Evolutionary conservation across 106 monocot genomes (phyloP).

Genomic region (Amphibolis antarctica): DNA sequence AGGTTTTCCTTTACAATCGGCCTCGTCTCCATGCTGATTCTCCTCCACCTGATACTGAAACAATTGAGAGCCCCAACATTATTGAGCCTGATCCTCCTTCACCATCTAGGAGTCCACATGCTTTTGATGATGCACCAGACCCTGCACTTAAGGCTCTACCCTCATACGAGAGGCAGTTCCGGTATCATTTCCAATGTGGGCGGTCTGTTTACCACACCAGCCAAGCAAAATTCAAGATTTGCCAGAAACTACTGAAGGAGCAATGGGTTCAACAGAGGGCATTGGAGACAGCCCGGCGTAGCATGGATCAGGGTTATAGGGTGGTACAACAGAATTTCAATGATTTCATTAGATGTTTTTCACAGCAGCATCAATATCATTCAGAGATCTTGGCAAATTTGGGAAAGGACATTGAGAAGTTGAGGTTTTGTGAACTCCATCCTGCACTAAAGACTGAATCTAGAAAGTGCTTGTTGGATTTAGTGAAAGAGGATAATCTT

Average conservation of each 20-base stretch:
- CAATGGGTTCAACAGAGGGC: conserved; percentile 74
- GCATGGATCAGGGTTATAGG: conserved; percentile 55
- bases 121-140: conserved; percentile 57
- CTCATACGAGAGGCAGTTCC: conserved; percentile 71
- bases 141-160: conserved; percentile 85
- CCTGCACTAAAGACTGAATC: conserved; percentile 46
- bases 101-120: conserved; percentile 31
- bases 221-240: conserved; percentile 49
- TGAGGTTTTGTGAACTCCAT: conserved; percentile 50
- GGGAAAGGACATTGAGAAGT: conserved; percentile 58
- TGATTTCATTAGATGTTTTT: conserved; percentile 56
- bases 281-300: conserved; percentile 63
- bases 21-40: conserved; percentile 46
- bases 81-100: conserved; percentile 37
- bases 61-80: conserved; percentile 33
- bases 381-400: conserved; percentile 58
- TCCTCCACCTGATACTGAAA: conserved; percentile 45
- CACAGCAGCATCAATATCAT: conserved; percentile 57
- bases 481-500: conserved; percentile 69
- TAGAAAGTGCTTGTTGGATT: conserved; percentile 70
- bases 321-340: conserved; percentile 46
- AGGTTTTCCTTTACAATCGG: conserved; percentile 83
- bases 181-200: conserved; percentile 69
- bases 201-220: conserved; percentile 37
- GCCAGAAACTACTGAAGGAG: conserved; percentile 69